Evolutionary conservation across 1,284 basidiomycete genomes (phyloP).

Genomic region (Stygiomarasmius scandens): DNA sequence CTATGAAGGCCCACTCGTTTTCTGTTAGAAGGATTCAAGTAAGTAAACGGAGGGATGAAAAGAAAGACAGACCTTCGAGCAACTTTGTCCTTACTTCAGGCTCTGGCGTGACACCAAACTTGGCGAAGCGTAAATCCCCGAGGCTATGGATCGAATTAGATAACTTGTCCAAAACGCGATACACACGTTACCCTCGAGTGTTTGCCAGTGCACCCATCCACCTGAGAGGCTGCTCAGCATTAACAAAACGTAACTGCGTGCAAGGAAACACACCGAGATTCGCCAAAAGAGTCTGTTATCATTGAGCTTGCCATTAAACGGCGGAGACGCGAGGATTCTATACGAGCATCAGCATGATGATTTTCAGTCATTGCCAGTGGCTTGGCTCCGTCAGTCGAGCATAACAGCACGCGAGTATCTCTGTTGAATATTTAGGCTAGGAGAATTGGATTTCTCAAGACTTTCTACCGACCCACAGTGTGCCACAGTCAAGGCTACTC

Average conservation of each 20-base stretch:
- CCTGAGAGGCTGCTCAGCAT: constrained; percentile 36
- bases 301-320: constrained; percentile 89
- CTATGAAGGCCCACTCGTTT: constrained; percentile 76
- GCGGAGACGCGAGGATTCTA: constrained; percentile 84
- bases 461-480: constrained; percentile 79
- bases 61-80: constrained; percentile 59
- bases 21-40: constrained; percentile 43
- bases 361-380: constrained; percentile 85
- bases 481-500: constrained; percentile 81
- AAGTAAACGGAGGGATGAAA: not conserved
- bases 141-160: constrained; percentile 52
- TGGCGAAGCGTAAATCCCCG: constrained; percentile 91
- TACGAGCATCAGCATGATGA: constrained; percentile 89
- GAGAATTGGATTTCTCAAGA: constrained; percentile 23
- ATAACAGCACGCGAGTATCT: constrained; percentile 88
- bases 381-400: constrained; percentile 70
- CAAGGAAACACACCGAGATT: constrained; percentile 65
- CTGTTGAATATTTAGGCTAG: constrained; percentile 42
- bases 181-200: constrained; percentile 70
- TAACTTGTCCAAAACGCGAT: not conserved
- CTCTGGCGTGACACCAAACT: constrained; percentile 91
- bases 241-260: not conserved
- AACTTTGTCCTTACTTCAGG: constrained; percentile 88
- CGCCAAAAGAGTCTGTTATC: constrained; percentile 95
- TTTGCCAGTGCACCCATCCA: constrained; percentile 98